Percentiles rank a stretch among this genome's conserved stretches.
These are phyloP conservation scores for Fusarium sp. DNA, from an alignment of 2,329 filamentous ascomycete species.

Conservation along the genomic window DNA sequence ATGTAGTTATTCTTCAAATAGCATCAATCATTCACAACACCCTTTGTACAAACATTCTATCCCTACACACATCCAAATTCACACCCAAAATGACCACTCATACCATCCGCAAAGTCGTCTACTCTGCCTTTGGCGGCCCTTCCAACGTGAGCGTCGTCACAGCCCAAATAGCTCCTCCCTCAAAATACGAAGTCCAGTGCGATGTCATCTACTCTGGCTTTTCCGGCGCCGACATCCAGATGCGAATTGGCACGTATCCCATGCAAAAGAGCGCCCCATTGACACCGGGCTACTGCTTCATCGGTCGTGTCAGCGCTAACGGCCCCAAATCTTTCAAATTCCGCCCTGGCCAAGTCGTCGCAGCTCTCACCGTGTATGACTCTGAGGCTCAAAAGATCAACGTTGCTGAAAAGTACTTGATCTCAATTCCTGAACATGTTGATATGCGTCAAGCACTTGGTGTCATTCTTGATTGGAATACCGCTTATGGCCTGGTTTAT, in stretches of 20 bases:
- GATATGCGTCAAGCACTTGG: slow-evolving; percentile 56
- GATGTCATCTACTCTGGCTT: slow-evolving; percentile 61
- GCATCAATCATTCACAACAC: neutral
- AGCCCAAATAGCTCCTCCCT: slow-evolving; percentile 53
- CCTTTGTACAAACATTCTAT: neutral
- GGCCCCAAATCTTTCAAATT: slow-evolving; percentile 52
- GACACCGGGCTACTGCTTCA: slow-evolving; percentile 61
- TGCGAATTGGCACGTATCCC: slow-evolving; percentile 62
- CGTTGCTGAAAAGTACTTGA: slow-evolving; percentile 59
- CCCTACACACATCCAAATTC: neutral
- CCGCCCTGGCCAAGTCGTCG: slow-evolving; percentile 51
- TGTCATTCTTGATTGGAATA: slow-evolving; percentile 60
- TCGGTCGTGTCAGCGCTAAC: slow-evolving; percentile 56
- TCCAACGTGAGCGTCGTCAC: slow-evolving; percentile 52
- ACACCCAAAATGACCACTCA: slow-evolving; percentile 39
- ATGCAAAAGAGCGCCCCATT: slow-evolving; percentile 59
- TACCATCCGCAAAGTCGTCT: slow-evolving; percentile 58
- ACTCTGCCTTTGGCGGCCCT: slow-evolving; percentile 56
- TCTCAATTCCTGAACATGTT: slow-evolving; percentile 55
- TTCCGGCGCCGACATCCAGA: slow-evolving; percentile 61
- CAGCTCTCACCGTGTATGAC: slow-evolving; percentile 55
- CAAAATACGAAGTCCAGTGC: slow-evolving; percentile 59
- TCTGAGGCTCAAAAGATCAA: slow-evolving; percentile 60
- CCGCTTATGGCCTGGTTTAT: slow-evolving; percentile 54
- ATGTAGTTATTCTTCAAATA: neutral